Base-by-base conservation (phyloP, 2,329 filamentous ascomycete species). In the Colletotrichum viniferum region DNA sequence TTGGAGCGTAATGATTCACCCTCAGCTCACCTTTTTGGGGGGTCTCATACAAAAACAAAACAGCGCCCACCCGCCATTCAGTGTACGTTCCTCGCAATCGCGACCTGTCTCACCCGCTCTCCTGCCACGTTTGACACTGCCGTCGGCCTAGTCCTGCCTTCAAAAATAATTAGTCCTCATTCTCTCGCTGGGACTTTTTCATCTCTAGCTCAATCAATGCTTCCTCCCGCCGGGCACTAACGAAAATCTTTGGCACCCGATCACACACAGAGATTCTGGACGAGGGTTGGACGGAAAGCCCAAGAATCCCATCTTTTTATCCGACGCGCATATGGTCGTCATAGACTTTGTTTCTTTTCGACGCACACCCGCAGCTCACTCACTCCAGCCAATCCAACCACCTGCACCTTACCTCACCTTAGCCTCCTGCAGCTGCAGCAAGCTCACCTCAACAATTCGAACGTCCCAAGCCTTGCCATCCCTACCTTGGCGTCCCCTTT, bases 261-360 rank as follows among this genome's bases (percentile, higher is more conserved):
- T 60, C 21, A 16, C 43, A 48, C 38, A 48, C 18, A 4, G 36
- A 48, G 28, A 60, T 34, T 32, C 21, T 38, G 38, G 24, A 52
- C 56, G 21, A 58, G 43, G 63, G 32, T 34, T 69, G 64, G 73
- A 56, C 58, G 26, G 63, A 67, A 28, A 48, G 58, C 56, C 32
- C 58, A 52, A 43, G 43, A 75, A 73, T 64, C 73, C 69, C 69
- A 75, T 75, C 61, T 32, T 61, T 48, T 38, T 38, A 55, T 63
- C 4, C 13, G 21, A 64, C 12, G 63, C 73, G 43, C 73, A 75
- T 75, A 58, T 75, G 69, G 73, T 73, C 73, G 73, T 75, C 73
- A 75, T 75, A 75, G 73, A 75, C 73, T 75, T 63, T 36, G 18
- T 28, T 38, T 63, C 18, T 32, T 61, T 34, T 61, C 9, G 18